phyloP scores from a whole-genome alignment of 495 filamentous ascomycete species.

The Penicillium chermesinum region DNA sequence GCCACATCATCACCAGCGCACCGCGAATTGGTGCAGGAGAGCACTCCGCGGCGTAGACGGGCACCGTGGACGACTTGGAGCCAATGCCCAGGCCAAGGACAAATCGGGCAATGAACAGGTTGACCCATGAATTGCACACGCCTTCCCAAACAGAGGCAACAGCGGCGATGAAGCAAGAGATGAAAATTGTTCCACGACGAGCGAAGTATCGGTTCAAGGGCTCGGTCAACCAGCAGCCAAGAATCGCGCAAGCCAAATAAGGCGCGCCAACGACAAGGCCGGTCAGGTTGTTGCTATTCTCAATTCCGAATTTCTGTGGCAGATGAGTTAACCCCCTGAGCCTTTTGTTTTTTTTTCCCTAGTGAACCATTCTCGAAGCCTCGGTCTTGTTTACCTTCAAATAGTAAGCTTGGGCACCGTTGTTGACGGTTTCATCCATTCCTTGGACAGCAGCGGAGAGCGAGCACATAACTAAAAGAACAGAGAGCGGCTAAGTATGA shows the following conservation, averaged over 20 bases:
- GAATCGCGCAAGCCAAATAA: constrained; percentile 39
- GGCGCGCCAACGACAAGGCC: constrained; percentile 46
- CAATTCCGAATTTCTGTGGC: constrained; percentile 31
- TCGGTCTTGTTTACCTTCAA: constrained; percentile 22
- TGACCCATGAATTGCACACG: constrained; percentile 46
- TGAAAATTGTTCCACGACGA: constrained; percentile 56
- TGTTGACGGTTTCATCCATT: constrained; percentile 75
- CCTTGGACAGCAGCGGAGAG: constrained; percentile 54
- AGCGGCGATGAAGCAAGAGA: constrained; percentile 44
- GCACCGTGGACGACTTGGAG: constrained; percentile 54
- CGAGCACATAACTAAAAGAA: constrained; percentile 35
- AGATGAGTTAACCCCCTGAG: not conserved
- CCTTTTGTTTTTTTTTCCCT: not conserved
- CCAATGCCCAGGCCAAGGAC: constrained; percentile 58
- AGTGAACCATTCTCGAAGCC: not conserved
- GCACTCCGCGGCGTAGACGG: constrained; percentile 55
- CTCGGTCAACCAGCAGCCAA: constrained; percentile 50
- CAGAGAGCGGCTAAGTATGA: too few relatives aligned
- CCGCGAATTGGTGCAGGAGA: constrained; percentile 53
- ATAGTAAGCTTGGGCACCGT: constrained; percentile 70
- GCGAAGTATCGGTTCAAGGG: constrained; percentile 53
- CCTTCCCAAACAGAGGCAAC: constrained; percentile 47
- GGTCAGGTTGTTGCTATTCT: constrained; percentile 28
- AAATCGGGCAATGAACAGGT: constrained; percentile 53
- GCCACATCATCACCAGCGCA: constrained; percentile 60